These are phyloP conservation scores for Penicillium griseofulvum DNA, from an alignment of 2,329 filamentous ascomycete genomes.

Conservation along the genomic window DNA sequence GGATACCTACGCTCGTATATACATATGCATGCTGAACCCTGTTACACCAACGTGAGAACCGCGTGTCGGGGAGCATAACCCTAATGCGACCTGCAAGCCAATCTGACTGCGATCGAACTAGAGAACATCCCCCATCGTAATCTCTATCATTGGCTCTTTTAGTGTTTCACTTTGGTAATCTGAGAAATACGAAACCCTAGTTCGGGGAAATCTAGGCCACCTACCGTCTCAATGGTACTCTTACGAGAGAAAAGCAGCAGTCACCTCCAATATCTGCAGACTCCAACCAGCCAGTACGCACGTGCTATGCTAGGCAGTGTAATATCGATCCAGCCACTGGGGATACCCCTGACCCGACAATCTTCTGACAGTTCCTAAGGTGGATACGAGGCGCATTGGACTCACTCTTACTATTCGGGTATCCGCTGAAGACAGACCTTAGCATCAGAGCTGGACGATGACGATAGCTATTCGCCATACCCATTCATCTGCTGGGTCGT, in stretches of 20 bases:
- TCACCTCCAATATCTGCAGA: background rate
- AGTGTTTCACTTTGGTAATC: background rate
- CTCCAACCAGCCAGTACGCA: background rate
- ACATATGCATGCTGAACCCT: background rate
- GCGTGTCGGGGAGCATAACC: conserved; percentile 2
- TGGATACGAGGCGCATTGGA: background rate
- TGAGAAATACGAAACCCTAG: conserved; percentile 1
- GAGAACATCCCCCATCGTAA: background rate
- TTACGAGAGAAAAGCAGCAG: background rate
- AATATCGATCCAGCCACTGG: background rate
- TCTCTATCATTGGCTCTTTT: background rate
- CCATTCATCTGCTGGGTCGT: background rate
- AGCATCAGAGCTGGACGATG: background rate
- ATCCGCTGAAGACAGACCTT: background rate
- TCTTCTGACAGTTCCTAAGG: background rate
- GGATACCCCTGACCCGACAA: background rate
- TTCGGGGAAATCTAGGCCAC: background rate
- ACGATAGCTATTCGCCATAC: background rate
- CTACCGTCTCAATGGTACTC: background rate
- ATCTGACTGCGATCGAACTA: background rate
- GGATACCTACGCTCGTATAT: background rate
- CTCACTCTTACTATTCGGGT: background rate
- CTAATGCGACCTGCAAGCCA: background rate
- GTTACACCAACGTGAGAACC: background rate
- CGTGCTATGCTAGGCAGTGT: background rate